phyloP scores from a whole-genome alignment of 2,329 filamentous ascomycete species.

The Epichloe aotearoae region DNA sequence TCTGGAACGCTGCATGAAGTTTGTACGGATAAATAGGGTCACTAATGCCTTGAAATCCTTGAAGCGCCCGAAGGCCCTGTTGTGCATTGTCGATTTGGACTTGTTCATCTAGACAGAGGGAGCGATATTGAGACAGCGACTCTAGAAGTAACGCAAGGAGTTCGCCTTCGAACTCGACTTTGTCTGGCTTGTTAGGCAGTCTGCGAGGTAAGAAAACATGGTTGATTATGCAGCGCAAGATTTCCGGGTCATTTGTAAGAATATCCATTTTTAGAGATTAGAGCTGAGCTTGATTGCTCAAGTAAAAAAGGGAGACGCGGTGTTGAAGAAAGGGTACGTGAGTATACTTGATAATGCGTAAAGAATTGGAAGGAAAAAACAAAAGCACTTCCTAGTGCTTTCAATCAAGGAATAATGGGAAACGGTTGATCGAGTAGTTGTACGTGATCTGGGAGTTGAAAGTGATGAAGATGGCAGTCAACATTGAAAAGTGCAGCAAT shows the following conservation, averaged over 20 bases:
- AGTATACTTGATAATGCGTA: too few species aligned
- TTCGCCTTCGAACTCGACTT: neutral
- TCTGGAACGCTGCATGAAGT: neutral
- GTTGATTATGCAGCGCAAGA: neutral
- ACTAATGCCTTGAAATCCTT: neutral
- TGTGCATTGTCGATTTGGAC: neutral
- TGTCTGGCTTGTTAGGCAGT: neutral
- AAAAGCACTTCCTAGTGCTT: neutral
- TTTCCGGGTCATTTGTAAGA: neutral
- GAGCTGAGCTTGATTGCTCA: neutral
- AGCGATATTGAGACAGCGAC: neutral
- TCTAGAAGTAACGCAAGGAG: neutral
- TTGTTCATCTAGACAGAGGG: neutral
- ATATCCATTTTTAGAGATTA: neutral
- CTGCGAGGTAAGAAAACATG: constrained; percentile 5
- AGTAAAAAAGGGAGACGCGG: neutral
- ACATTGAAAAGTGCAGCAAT: too few species aligned
- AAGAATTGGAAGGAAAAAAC: neutral
- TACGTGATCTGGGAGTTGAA: neutral
- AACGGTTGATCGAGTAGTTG: neutral
- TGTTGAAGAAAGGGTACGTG: neutral
- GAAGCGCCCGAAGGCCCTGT: neutral
- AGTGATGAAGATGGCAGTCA: neutral
- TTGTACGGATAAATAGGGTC: neutral
- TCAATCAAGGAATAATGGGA: too few species aligned